These are phyloP conservation scores for Hypoxylon sp. DNA, from an alignment of 2,329 filamentous ascomycete genomes.

Conservation along the genomic window DNA sequence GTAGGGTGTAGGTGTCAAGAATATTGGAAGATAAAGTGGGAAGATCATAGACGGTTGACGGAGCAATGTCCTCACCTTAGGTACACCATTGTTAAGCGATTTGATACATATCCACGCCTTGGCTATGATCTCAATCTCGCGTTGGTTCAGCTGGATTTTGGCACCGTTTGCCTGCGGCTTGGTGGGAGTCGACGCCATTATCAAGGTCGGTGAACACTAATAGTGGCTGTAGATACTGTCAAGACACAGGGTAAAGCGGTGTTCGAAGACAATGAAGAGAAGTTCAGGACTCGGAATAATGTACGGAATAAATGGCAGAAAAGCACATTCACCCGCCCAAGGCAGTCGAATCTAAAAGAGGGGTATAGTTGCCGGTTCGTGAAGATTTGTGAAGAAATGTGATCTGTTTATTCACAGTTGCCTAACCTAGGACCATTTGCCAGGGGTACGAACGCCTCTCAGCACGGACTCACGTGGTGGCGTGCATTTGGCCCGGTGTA, in stretches of 20 bases:
- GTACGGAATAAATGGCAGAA: neutral
- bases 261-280: no score
- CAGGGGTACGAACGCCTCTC: neutral
- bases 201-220: neutral
- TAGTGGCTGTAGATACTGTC: no score
- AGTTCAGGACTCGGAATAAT: neutral
- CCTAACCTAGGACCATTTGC: conserved; percentile 5
- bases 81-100: conserved; percentile 25
- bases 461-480: neutral
- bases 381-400: conserved; percentile 7
- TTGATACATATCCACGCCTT: conserved; percentile 36
- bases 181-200: conserved; percentile 16
- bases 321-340: neutral
- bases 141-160: conserved; percentile 16
- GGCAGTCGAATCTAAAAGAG: neutral
- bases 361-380: neutral
- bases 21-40: neutral
- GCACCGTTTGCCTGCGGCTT: conserved; percentile 13
- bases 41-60: neutral
- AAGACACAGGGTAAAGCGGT: no score
- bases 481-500: neutral
- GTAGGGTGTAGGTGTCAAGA: neutral
- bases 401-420: conserved; percentile 5
- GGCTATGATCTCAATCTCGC: conserved; percentile 31
- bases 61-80: conserved; percentile 21